These are phyloP conservation scores for Capsicum pubescens DNA, from an alignment of 257 asterid species.

Conservation along the genomic window DNA sequence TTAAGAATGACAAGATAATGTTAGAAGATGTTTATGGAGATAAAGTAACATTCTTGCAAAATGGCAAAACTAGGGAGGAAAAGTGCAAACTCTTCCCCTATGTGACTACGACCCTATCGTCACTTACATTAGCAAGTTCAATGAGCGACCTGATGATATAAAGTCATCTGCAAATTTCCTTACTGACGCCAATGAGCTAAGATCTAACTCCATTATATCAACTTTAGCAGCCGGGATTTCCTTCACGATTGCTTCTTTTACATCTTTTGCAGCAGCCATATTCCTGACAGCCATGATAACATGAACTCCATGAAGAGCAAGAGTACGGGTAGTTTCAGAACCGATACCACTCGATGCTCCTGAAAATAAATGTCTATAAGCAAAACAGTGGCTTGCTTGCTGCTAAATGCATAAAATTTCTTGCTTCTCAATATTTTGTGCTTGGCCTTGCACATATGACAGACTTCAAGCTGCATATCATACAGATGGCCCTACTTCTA, in stretches of 20 bases:
- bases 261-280: conserved; percentile 57
- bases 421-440: neutral
- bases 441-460: no score
- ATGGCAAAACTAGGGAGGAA: neutral
- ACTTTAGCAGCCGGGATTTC: conserved; percentile 70
- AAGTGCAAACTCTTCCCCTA: neutral
- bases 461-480: no score
- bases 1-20: conserved; percentile 39
- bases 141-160: conserved; percentile 61
- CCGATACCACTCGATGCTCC: conserved; percentile 98
- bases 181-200: conserved; percentile 73
- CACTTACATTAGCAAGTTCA: conserved; percentile 79
- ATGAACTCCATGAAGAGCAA: conserved; percentile 74
- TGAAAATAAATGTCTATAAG: conserved; percentile 34
- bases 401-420: neutral
- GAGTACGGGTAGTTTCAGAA: conserved; percentile 81
- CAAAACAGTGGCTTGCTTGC: neutral
- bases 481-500: no score
- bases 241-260: conserved; percentile 54
- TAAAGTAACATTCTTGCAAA: neutral
- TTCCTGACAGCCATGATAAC: conserved; percentile 81
- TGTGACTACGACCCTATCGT: neutral
- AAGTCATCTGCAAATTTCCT: conserved; percentile 65
- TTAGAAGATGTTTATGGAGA: neutral
- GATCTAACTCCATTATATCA: conserved; percentile 81